phyloP scores from a whole-genome alignment of 805 yeast genomes.

The Candida lessepsii region DNA sequence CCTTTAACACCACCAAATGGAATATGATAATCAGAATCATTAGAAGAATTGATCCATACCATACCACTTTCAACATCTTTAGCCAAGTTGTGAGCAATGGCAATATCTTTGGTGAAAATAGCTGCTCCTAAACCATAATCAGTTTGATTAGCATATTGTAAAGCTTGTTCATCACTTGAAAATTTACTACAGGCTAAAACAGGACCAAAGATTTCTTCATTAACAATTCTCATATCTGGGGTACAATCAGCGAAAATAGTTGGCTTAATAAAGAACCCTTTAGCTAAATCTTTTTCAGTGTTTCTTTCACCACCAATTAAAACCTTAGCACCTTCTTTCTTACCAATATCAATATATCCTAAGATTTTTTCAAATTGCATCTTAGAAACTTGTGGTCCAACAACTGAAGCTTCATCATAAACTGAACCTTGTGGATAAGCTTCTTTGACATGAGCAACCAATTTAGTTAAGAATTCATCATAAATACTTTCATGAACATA shows the following conservation, averaged over 20 bases:
- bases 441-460: slow-evolving; percentile 45
- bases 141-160: slow-evolving; percentile 67
- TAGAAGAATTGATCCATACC: slow-evolving; percentile 48
- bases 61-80: slow-evolving; percentile 45
- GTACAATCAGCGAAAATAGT: slow-evolving; percentile 72
- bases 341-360: slow-evolving; percentile 41
- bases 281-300: slow-evolving; percentile 35
- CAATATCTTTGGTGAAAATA: slow-evolving; percentile 68
- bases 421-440: slow-evolving; percentile 59
- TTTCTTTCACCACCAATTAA: slow-evolving; percentile 44
- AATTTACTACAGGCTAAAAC: slow-evolving; percentile 72
- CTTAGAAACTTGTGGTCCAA: slow-evolving; percentile 65
- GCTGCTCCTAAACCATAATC: slow-evolving; percentile 82
- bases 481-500: slow-evolving; percentile 56
- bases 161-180: slow-evolving; percentile 63
- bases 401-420: slow-evolving; percentile 44
- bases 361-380: slow-evolving; percentile 54
- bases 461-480: slow-evolving; percentile 49
- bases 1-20: slow-evolving; percentile 83
- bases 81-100: slow-evolving; percentile 64
- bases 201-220: slow-evolving; percentile 88
- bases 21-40: slow-evolving; percentile 41
- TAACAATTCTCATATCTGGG: slow-evolving; percentile 61
- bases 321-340: slow-evolving; percentile 44
- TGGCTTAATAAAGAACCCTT: slow-evolving; percentile 72